Conservation (phyloP, 2,329 filamentous ascomycete species). For the Cladophialophora bantiana region DNA sequence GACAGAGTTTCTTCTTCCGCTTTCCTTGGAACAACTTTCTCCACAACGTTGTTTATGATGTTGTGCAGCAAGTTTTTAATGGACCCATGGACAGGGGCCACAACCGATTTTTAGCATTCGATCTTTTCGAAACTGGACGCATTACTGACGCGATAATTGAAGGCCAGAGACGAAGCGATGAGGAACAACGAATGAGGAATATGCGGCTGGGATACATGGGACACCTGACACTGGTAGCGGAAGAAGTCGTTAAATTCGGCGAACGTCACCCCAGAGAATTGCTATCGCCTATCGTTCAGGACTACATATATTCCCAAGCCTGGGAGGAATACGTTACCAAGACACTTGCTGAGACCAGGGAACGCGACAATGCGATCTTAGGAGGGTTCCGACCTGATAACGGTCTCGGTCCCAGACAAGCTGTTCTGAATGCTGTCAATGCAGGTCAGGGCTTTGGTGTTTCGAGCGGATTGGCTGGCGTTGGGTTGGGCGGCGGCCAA, state of each 20-base stretch:
- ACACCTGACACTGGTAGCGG: conserved; percentile 92
- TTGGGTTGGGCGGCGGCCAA: conserved; percentile 73
- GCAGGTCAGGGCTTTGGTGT: conserved; percentile 63
- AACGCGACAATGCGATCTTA: conserved; percentile 97
- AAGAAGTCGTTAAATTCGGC: conserved; percentile 98
- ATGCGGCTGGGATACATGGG: conserved; percentile 99
- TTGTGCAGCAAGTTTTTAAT: conserved; percentile 98
- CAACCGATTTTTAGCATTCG: conserved; percentile 87
- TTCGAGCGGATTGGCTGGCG: conserved; percentile 76
- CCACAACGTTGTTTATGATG: conserved; percentile 98
- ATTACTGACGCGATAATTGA: conserved; percentile 92
- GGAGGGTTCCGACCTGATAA: conserved; percentile 93
- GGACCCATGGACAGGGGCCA: conserved; percentile 96
- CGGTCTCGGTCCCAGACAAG: conserved; percentile 77
- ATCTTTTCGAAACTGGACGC: conserved; percentile 88
- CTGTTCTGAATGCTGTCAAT: conserved; percentile 67
- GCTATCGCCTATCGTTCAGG: conserved; percentile 80
- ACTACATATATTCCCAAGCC: conserved; percentile 84
- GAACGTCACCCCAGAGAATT: conserved; percentile 90
- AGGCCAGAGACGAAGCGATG: conserved; percentile 85
- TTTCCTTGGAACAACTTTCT: conserved; percentile 99
- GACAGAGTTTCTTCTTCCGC: conserved; percentile 92
- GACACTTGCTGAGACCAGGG: conserved; percentile 87
- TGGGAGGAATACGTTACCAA: conserved; percentile 97
- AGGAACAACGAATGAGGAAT: conserved; percentile 80